These are phyloP conservation scores for Terana coerulea DNA, from an alignment of 768 basidiomycete species.

Conservation along the genomic window DNA sequence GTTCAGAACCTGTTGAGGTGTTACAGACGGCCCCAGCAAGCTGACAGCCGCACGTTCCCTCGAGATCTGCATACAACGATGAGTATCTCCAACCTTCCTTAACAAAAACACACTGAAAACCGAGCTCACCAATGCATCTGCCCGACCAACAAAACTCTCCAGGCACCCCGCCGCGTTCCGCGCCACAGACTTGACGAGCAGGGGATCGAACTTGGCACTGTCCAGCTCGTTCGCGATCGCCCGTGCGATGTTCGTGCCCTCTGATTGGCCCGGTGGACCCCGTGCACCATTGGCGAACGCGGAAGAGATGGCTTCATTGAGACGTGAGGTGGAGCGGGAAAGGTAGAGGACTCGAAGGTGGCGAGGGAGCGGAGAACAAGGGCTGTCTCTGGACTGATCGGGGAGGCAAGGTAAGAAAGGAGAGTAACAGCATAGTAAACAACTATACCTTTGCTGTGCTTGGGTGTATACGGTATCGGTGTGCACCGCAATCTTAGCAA, in stretches of 20 bases:
- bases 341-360: constrained; percentile 87
- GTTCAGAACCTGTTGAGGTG: constrained; percentile 75
- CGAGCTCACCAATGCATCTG: constrained; percentile 64
- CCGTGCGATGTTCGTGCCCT: constrained; percentile 76
- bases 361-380: constrained; percentile 81
- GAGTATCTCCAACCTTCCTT: background rate
- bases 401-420: no score
- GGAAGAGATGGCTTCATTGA: constrained; percentile 79
- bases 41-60: constrained; percentile 77
- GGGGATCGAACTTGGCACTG: constrained; percentile 87
- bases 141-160: constrained; percentile 59
- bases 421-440: background rate
- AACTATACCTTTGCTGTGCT: constrained; percentile 75
- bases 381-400: constrained; percentile 81
- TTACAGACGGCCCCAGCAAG: constrained; percentile 72
- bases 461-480: constrained; percentile 91
- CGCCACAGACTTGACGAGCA: constrained; percentile 77
- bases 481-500: constrained; percentile 90
- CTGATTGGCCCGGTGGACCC: constrained; percentile 65
- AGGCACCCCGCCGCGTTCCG: constrained; percentile 65
- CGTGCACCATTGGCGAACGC: constrained; percentile 72
- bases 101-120: background rate
- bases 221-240: constrained; percentile 88
- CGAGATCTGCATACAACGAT: constrained; percentile 44
- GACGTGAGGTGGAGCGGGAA: constrained; percentile 72